phyloP scores from a whole-genome alignment of 306 rosid species.

The Rosa multiflora region DNA sequence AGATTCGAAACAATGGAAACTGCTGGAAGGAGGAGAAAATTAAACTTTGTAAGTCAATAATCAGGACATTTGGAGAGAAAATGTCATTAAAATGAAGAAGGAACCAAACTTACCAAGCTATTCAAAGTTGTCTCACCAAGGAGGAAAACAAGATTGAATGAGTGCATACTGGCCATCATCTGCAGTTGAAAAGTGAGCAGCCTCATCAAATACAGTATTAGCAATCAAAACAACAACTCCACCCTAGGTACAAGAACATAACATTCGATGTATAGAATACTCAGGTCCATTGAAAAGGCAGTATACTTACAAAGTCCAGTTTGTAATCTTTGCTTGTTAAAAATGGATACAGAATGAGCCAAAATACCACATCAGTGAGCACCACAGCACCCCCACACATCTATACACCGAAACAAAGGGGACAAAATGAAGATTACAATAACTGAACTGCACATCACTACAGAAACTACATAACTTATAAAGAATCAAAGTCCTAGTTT shows the following conservation, averaged over 20 bases:
- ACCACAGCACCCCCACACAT: slow-evolving; percentile 71
- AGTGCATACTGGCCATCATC: slow-evolving; percentile 76
- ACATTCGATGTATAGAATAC: not conserved
- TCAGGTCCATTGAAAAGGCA: not conserved
- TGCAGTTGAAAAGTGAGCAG: slow-evolving; percentile 36
- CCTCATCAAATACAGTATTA: slow-evolving; percentile 1
- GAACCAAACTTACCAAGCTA: slow-evolving; percentile 58
- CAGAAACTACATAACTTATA: not conserved
- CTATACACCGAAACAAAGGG: slow-evolving; percentile 39
- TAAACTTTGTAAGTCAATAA: slow-evolving; percentile 15
- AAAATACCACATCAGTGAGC: slow-evolving; percentile 80
- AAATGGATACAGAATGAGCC: slow-evolving; percentile 81
- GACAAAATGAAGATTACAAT: slow-evolving; percentile 9
- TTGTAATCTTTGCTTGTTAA: slow-evolving; percentile 36
- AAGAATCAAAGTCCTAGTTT: not conserved
- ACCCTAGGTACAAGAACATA: not conserved
- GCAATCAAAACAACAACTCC: not conserved
- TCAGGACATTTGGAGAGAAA: not conserved
- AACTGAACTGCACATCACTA: not conserved
- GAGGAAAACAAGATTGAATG: slow-evolving; percentile 73
- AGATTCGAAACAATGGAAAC: slow-evolving; percentile 77
- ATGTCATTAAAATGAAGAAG: not conserved
- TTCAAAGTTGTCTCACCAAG: slow-evolving; percentile 76
- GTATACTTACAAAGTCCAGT: slow-evolving; percentile 62
- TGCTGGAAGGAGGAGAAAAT: slow-evolving; percentile 53